Base-by-base conservation (phyloP, 2,329 filamentous ascomycete genomes). In the Diaporthe batatas region DNA sequence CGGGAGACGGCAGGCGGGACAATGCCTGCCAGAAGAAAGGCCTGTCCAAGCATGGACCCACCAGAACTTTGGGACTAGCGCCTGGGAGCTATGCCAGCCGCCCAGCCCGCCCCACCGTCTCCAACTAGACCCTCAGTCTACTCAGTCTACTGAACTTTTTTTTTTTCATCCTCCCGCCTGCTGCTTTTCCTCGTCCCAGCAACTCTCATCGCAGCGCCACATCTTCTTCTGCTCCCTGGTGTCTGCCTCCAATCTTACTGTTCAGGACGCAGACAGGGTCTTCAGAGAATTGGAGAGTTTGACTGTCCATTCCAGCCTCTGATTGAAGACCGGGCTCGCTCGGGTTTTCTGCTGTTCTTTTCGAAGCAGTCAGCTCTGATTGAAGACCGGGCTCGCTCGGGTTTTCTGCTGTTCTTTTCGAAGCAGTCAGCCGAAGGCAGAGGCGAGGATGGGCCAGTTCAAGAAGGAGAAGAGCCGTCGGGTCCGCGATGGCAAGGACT, bases 391-490 rank as follows among this genome's bases (percentile, higher is more conserved):
- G 23, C 10, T 29, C 21, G 18, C 47, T 3, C 42, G 29, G 3
- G n/a, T 0, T 5, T n/a, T 42, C 16, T 36, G 23, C n/a, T 10
- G 4, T 21, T 29, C 16, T 34, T 34, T 29, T 55, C 25, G 14
- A 39, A 14, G 10, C 21, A 21, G 29, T 8, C n/a, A 39, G 39
- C 14, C n/a, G 8, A 44, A 23, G 42, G 8, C 44, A 67, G 72
- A 74, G 76, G 80, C 76, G 73, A 72, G 39, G 54, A 98, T 98
- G 95, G 95, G 95, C 84, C 93, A 91, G 79, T 92, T 91, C 79
- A 98, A 98, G 89, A 98, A 98, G 84, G 96, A 98, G 85, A 91
- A 91, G 76, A 89, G 86, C 82, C 92, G 96, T 85, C 93, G 93
- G 82, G 89, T 89, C 86, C 93, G 95, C 82, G 91, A 98, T 89